phyloP scores from a whole-genome alignment of 176 grass and related monocot genomes.

The Rhynchospora breviuscula region DNA sequence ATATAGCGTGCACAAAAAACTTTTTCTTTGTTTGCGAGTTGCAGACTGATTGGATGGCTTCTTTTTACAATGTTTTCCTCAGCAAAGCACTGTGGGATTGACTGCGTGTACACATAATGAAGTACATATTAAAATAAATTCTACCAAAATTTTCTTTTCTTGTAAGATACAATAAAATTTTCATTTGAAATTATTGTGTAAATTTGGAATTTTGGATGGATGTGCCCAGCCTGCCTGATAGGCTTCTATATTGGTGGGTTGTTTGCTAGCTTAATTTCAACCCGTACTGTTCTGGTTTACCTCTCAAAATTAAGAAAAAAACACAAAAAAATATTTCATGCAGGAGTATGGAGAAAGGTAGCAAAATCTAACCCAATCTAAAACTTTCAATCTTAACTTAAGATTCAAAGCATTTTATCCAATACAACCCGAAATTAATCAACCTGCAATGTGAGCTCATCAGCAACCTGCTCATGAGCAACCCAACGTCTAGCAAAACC shows the following conservation, averaged over 20 bases:
- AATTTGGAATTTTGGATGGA: background rate
- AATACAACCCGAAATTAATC: background rate
- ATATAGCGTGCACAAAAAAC: conserved; percentile 10
- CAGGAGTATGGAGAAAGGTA: background rate
- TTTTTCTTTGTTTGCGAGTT: background rate
- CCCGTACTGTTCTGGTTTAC: background rate
- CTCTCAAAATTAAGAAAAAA: no score
- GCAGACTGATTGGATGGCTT: background rate
- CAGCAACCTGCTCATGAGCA: no score
- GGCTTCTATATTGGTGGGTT: background rate
- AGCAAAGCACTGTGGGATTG: conserved; percentile 20
- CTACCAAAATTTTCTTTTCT: background rate
- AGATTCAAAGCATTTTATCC: background rate
- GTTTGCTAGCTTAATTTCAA: background rate
- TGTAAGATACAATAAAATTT: background rate
- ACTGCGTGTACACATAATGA: conserved; percentile 8
- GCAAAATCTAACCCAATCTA: background rate
- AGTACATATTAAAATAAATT: background rate
- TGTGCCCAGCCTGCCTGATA: background rate
- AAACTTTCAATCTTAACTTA: background rate
- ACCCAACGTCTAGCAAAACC: background rate
- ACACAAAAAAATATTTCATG: no score
- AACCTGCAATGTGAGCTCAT: background rate
- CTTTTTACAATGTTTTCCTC: conserved; percentile 17
- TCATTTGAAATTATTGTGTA: background rate